Base-by-base conservation (phyloP, 1,284 basidiomycete genomes). In the Butyriboletus appendiculatus region DNA sequence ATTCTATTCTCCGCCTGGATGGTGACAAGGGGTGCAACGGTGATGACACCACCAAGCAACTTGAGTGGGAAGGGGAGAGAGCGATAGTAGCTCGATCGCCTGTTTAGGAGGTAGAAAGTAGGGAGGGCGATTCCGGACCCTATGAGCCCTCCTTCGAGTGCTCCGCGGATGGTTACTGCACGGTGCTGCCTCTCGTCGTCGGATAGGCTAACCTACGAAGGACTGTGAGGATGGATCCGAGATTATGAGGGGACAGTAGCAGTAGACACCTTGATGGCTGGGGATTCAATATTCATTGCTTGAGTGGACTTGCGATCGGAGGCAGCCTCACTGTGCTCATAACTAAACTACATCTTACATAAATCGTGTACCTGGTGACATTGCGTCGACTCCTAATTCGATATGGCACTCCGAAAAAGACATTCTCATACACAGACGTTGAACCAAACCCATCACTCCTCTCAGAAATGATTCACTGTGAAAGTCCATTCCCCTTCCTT, bases 401-500 rank as follows among this genome's bases (percentile, higher is more conserved):
- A 63, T 66, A 50, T 58, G 57, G 40, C 52, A 50, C 41, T 45
- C 34, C 49, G n/a, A 12, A 9, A 44, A 15, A 10, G 33, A 48
- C 38, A 41, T 16, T 32, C 48, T 26, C 24, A 30, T 41, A 34
- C 34, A 15, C 41, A 33, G 42, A 52, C 35, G n/a, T n/a, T n/a
- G 3, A 54, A 42, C 32, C 32, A 47, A 46, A 18, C 11, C 35
- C 32, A 48, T 6, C 24, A 35, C 10, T 30, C 30, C 32, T 6
- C 43, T 74, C 66, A 90, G 75, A 98, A 98, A 76, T 96, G 94
- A 68, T 96, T 89, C 55, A 98, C 96, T 30, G 81, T 84, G 76
- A 99, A 99, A 37, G 86, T 90, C 96, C 97, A 98, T 68, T 84
- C 88, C 44, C 96, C 96, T 61, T 85, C 84, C 61, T 79, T 79